Conservation (phyloP, 257 asterid species). For the Primulina tabacum region DNA sequence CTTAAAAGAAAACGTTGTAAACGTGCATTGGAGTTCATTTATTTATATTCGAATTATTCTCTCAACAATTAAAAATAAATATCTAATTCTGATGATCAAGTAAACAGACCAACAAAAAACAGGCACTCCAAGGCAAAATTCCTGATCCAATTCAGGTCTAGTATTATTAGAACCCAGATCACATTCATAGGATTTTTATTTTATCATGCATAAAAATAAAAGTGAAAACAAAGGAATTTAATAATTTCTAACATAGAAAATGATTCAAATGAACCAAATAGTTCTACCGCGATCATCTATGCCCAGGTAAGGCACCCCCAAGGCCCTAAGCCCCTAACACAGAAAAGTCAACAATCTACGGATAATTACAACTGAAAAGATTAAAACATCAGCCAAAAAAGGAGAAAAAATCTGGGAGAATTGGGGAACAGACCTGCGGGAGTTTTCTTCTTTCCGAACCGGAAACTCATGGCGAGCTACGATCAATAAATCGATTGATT, state of each 20-base stretch:
- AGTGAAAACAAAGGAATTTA: no score
- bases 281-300: no score
- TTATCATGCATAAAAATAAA: not conserved
- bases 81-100: not conserved
- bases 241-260: no score
- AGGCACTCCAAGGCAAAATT: not conserved
- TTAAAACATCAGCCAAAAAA: no score
- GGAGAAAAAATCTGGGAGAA: not conserved
- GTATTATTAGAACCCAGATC: not conserved
- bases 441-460: conserved; percentile 83
- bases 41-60: no score
- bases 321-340: no score
- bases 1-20: no score
- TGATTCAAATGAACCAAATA: no score
- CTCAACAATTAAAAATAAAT: no score
- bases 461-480: conserved; percentile 63
- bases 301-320: no score
- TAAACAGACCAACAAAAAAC: not conserved
- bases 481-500: conserved; percentile 25
- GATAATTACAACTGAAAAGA: not conserved
- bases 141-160: not conserved
- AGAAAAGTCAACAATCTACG: not conserved
- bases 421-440: conserved; percentile 67
- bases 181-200: not conserved
- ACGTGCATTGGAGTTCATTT: no score